Evolutionary conservation across 1,139 yeast species (phyloP), one percentile per base, ranked within the genome.

Genomic region (Meyerozyma guilliermondii): DNA sequence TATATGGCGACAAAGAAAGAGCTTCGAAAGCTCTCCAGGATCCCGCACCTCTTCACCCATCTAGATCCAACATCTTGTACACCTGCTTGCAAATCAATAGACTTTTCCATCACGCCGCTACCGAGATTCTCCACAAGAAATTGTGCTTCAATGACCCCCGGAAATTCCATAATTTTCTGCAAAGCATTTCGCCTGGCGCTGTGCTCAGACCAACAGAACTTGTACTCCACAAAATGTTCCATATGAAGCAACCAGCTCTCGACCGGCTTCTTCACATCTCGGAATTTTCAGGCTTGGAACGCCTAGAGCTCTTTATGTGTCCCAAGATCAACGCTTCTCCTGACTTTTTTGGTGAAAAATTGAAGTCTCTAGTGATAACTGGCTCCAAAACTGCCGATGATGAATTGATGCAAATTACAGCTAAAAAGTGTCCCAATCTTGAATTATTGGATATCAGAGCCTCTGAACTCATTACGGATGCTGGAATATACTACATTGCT

Each of bases 261-360:
- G 64, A 63, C 10, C 31, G 44, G 8, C 40, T 63, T 7, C 49
- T 52, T 2, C 29, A 46, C 16, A 44, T 46, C 9, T 57, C 82
- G 13, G 62, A 67, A 34, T 78, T 78, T 35, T 68, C 73, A 5
- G 66, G 72, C 31, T 60, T 89, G 39, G 68, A 71, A 47, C 78
- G 85, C 82, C 67, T 91, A 35, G 96, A 89, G 59, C 71, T 89
- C 50, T 88, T 85, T 62, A 84, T 91, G 59, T 89, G 96, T 58
- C 94, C 96, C 3, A 71, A 72, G 42, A 59, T 87, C 29, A 55
- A 74, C 3, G 96, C 96, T 1, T 27, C 72, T 78, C 0, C 51
- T 63, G 47, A 74, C 66, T 57, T 74, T 71, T 54, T 68, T 68
- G 61, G 63, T 5, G 51, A 59, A 10, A 59, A 61, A n/a, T 62